A percentile compares a stretch with the other conserved stretches of the same genome.
Evolutionary conservation across 163 green algal species (phyloP).

Genomic region (Scenedesmus sp.): DNA sequence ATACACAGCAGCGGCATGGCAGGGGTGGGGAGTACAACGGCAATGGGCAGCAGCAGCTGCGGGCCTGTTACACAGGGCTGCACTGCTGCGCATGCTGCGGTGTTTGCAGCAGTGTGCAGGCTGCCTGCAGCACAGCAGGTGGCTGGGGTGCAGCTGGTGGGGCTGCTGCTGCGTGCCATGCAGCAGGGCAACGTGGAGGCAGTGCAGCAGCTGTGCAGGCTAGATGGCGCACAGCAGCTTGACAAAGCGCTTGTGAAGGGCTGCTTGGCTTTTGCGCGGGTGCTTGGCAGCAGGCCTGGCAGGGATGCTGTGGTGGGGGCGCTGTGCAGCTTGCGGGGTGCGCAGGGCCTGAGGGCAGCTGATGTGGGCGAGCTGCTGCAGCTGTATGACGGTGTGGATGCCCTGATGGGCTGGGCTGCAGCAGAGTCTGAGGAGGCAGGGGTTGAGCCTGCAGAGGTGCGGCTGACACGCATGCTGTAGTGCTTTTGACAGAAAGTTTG

Average conservation of each 20-base stretch:
- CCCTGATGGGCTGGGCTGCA: not conserved
- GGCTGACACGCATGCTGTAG: not conserved
- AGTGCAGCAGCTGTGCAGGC: constrained; percentile 1
- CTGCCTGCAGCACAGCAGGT: not conserved
- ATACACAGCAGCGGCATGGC: not conserved
- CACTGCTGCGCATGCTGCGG: not conserved
- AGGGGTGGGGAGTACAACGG: not conserved
- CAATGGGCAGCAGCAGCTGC: not conserved
- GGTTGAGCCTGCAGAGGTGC: not conserved
- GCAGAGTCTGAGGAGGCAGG: not conserved
- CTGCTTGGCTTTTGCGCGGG: not conserved
- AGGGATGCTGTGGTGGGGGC: not conserved
- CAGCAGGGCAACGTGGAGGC: constrained; percentile 3
- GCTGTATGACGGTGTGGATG: not conserved
- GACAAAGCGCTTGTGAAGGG: not conserved
- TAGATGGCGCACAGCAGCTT: not conserved
- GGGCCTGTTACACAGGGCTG: not conserved
- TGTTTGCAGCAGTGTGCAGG: not conserved
- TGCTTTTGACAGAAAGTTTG: not conserved
- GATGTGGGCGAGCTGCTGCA: not conserved
- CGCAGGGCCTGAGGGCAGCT: not conserved
- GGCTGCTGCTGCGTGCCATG: not conserved
- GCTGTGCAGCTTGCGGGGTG: not conserved
- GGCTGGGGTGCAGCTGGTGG: not conserved
- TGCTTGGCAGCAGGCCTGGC: not conserved